A percentile compares a stretch with the other conserved stretches of the same genome.
phyloP scores from a whole-genome alignment of 352 stramenopile genomes.

The Sclerospora graminicola region DNA sequence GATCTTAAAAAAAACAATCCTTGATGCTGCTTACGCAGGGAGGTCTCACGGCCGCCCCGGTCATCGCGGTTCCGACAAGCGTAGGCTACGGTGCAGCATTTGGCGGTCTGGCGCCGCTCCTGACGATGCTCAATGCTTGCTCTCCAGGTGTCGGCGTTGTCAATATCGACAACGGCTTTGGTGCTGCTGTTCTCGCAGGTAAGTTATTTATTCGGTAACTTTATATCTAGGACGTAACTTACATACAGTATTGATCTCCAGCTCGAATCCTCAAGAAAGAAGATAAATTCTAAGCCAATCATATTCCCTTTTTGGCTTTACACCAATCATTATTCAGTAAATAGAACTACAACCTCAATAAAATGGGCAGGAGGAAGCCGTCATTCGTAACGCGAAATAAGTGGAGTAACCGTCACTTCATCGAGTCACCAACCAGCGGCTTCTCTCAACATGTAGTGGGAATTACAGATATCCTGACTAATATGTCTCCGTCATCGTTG shows the following conservation, averaged over 20 bases:
- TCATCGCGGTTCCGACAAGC: conserved; percentile 88
- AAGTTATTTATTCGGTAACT: not conserved
- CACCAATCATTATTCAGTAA: conserved; percentile 4
- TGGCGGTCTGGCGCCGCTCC: conserved; percentile 87
- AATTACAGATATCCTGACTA: not conserved
- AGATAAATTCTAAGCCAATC: conserved; percentile 7
- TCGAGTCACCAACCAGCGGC: not conserved
- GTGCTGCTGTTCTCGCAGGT: conserved; percentile 90
- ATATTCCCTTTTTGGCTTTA: not conserved
- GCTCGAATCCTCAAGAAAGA: conserved; percentile 19
- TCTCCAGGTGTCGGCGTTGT: conserved; percentile 96
- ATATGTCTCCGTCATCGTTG: conserved; percentile 7
- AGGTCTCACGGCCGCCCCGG: conserved; percentile 68
- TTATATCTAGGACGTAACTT: not conserved
- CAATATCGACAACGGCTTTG: conserved; percentile 99
- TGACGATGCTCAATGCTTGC: conserved; percentile 98
- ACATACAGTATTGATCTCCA: conserved; percentile 8
- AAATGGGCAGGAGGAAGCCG: conserved; percentile 29
- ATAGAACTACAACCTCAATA: not conserved
- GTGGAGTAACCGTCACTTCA: conserved; percentile 14
- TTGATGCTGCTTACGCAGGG: conserved; percentile 25
- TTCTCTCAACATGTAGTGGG: conserved; percentile 1
- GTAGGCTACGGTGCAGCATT: conserved; percentile 88
- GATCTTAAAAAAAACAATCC: not conserved
- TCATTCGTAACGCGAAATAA: conserved; percentile 23